A percentile compares a stretch with the other conserved stretches of the same genome.
Evolutionary conservation across 2,329 filamentous ascomycete species (phyloP).

Genomic region (Grosmannia serpens): DNA sequence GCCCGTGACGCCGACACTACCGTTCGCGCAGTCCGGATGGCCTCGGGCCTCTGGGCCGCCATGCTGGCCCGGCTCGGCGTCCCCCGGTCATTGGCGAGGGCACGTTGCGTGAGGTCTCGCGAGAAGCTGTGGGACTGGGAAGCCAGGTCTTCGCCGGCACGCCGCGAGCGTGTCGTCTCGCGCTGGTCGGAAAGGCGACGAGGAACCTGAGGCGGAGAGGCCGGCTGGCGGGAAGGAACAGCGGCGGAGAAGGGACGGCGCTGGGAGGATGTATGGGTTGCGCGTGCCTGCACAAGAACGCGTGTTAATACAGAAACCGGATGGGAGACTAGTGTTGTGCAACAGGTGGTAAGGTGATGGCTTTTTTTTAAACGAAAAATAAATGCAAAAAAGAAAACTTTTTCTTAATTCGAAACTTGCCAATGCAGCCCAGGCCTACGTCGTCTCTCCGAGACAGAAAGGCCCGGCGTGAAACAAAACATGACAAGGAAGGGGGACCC

Average conservation of each 20-base stretch:
- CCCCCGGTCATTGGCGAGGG: conserved; percentile 29
- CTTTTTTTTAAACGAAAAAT: not conserved
- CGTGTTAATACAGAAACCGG: not conserved
- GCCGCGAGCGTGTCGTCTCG: conserved; percentile 31
- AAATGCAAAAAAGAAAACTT: not conserved
- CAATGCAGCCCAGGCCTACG: not conserved
- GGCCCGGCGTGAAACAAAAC: not conserved
- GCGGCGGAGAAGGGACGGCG: conserved; percentile 43
- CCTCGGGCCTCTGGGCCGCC: conserved; percentile 1
- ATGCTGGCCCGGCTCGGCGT: conserved; percentile 17
- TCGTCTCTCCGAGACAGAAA: not conserved
- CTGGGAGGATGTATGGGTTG: conserved; percentile 31
- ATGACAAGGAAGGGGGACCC: not conserved
- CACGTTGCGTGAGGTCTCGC: conserved; percentile 33
- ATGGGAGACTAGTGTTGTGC: too few species aligned
- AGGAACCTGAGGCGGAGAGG: conserved; percentile 37
- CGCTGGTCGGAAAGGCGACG: conserved; percentile 48
- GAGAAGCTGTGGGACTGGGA: conserved; percentile 18
- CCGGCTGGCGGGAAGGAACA: conserved; percentile 33
- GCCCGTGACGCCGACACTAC: conserved; percentile 14
- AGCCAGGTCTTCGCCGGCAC: conserved; percentile 28
- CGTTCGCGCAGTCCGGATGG: conserved; percentile 5
- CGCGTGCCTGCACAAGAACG: conserved; percentile 29
- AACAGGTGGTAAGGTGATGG: not conserved
- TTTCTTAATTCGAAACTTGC: not conserved